These are phyloP conservation scores for Mycena kentingensis DNA, from an alignment of 768 basidiomycete genomes.

Conservation along the genomic window DNA sequence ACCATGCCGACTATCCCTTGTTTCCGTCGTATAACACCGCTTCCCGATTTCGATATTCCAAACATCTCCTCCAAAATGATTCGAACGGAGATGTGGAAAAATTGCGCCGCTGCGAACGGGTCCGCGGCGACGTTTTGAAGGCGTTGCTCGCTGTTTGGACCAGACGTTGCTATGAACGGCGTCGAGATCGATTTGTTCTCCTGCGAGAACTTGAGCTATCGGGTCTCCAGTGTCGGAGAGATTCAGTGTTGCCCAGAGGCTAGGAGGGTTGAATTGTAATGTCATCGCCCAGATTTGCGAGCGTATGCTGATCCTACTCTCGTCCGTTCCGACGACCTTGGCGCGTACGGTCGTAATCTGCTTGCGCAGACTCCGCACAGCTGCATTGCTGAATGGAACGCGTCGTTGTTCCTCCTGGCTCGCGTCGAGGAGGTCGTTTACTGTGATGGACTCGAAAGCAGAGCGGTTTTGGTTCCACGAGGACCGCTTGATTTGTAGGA, in stretches of 20 bases:
- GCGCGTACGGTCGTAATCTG: slow-evolving; percentile 28
- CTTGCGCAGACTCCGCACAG: slow-evolving; percentile 25
- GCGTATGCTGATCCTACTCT: slow-evolving; percentile 25
- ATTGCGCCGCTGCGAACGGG: slow-evolving; percentile 41
- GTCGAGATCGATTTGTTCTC: slow-evolving; percentile 41
- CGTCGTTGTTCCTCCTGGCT: slow-evolving; percentile 33
- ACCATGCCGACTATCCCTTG: slow-evolving; percentile 36
- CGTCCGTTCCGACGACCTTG: slow-evolving; percentile 35
- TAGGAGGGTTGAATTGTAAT: slow-evolving; percentile 30
- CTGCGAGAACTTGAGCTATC: slow-evolving; percentile 40
- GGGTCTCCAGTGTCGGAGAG: slow-evolving; percentile 44
- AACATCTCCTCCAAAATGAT: slow-evolving; percentile 35
- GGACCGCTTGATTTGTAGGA: slow-evolving; percentile 33
- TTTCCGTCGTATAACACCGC: slow-evolving; percentile 26
- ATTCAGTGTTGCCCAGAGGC: slow-evolving; percentile 43
- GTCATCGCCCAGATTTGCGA: slow-evolving; percentile 39
- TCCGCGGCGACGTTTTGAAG: slow-evolving; percentile 37
- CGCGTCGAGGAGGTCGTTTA: slow-evolving; percentile 32
- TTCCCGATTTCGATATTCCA: slow-evolving; percentile 24
- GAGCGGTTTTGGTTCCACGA: slow-evolving; percentile 25
- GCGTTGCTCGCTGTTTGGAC: slow-evolving; percentile 26
- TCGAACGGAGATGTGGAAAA: slow-evolving; percentile 38
- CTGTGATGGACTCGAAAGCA: slow-evolving; percentile 28
- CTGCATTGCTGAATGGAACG: slow-evolving; percentile 27
- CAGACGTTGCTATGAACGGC: slow-evolving; percentile 25